phyloP scores from a whole-genome alignment of 768 basidiomycete genomes.

The Podaxis sp. region DNA sequence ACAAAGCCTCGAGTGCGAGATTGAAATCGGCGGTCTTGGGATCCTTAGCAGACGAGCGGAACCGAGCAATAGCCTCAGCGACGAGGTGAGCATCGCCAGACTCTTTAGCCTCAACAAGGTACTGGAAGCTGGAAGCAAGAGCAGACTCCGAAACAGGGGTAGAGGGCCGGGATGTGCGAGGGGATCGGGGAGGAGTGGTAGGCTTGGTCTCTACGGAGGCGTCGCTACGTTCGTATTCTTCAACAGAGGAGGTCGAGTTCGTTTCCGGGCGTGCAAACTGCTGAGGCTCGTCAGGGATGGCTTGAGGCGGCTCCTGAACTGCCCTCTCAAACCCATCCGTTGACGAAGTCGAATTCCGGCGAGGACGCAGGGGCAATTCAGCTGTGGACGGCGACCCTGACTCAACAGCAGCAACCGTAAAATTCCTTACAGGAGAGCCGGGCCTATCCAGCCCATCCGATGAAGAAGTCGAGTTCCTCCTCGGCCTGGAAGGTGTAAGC shows the following conservation, averaged over 20 bases:
- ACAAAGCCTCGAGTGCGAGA: conserved; percentile 54
- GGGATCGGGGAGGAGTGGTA: conserved; percentile 5
- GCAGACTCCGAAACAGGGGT: not conserved
- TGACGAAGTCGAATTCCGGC: conserved; percentile 8
- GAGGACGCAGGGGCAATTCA: conserved; percentile 16
- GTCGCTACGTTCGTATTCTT: not conserved
- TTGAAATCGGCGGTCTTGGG: conserved; percentile 61
- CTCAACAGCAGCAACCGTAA: conserved; percentile 9
- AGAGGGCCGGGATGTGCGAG: not conserved
- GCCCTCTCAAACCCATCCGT: not conserved
- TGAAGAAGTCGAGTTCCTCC: conserved; percentile 18
- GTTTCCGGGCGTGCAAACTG: conserved; percentile 10
- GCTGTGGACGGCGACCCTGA: conserved; percentile 10
- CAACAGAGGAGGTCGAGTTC: not conserved
- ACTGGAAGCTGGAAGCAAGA: not conserved
- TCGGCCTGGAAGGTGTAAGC: conserved; percentile 8
- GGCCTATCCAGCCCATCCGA: conserved; percentile 11
- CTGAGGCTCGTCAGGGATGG: conserved; percentile 10
- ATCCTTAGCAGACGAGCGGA: conserved; percentile 27
- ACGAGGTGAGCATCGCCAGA: conserved; percentile 22
- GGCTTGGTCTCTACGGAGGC: not conserved
- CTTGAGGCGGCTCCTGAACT: not conserved
- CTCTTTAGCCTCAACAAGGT: conserved; percentile 13
- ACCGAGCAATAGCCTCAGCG: conserved; percentile 35
- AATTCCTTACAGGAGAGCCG: conserved; percentile 8